Percentiles rank a stretch among this genome's conserved stretches.
Conservation (phyloP, 2,329 filamentous ascomycete genomes). For the Ascomycota sp. region DNA sequence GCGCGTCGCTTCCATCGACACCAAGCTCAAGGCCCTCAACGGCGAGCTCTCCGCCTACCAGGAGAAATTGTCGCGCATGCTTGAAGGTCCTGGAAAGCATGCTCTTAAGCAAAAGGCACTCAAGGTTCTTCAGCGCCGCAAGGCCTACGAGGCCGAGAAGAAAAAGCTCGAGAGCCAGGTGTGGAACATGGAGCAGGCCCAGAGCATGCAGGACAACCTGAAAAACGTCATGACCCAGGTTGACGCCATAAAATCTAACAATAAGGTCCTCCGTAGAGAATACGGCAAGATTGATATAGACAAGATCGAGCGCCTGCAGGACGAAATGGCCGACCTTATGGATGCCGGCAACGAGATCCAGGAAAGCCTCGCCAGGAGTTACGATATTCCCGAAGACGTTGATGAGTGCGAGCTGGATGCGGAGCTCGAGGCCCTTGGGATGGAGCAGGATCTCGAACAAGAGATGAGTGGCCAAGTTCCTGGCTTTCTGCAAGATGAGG, state of each 20-base stretch:
- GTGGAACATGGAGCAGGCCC: conserved; percentile 98
- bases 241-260: conserved; percentile 91
- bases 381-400: conserved; percentile 91
- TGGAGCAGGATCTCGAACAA: conserved; percentile 78
- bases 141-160: conserved; percentile 83
- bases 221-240: conserved; percentile 98
- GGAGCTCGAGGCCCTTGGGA: conserved; percentile 80
- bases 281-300: conserved; percentile 96
- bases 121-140: conserved; percentile 81
- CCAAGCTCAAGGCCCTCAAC: conserved; percentile 83
- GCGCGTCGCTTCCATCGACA: conserved; percentile 71
- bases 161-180: conserved; percentile 86
- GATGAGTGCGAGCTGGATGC: conserved; percentile 93
- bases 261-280: conserved; percentile 78
- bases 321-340: conserved; percentile 97
- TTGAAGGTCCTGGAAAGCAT: conserved; percentile 81
- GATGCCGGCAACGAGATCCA: conserved; percentile 97
- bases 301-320: conserved; percentile 92
- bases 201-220: conserved; percentile 96
- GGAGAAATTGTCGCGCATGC: conserved; percentile 73
- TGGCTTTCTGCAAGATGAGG: conserved; percentile 76
- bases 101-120: conserved; percentile 88
- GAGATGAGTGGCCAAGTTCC: conserved; percentile 47
- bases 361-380: conserved; percentile 75
- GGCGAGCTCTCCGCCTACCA: conserved; percentile 80